phyloP scores from a whole-genome alignment of 306 rosid genomes.

The Astragalus glycyphyllos region DNA sequence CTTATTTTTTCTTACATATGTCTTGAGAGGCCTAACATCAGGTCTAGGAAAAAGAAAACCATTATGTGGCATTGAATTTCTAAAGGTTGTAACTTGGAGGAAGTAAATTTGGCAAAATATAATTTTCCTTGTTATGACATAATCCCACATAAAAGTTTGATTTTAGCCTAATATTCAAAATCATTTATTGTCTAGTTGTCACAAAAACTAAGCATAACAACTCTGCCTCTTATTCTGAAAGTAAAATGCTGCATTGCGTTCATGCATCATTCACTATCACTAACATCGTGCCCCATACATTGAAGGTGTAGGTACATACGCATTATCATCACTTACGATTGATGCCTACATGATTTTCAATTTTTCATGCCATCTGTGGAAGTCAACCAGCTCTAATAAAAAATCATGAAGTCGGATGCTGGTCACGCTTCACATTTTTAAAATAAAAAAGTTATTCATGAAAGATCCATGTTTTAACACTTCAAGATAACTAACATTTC shows the following conservation, averaged over 20 bases:
- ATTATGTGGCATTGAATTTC: slow-evolving; percentile 5
- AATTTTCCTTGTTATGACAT: neutral
- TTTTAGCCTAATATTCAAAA: slow-evolving; percentile 17
- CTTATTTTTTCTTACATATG: too few species aligned
- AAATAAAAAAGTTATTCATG: slow-evolving; percentile 5
- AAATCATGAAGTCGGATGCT: slow-evolving; percentile 13
- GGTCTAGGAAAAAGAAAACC: slow-evolving; percentile 6
- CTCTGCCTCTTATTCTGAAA: slow-evolving; percentile 2
- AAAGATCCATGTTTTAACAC: neutral
- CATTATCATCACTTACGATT: neutral
- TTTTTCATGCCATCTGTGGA: slow-evolving; percentile 2
- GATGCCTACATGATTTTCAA: slow-evolving; percentile 22
- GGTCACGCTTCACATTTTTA: slow-evolving; percentile 9
- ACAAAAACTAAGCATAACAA: slow-evolving; percentile 23
- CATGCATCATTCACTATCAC: neutral
- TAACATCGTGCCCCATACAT: slow-evolving; percentile 5
- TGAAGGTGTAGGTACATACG: neutral
- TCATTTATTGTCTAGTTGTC: neutral
- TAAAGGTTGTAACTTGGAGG: slow-evolving; percentile 17
- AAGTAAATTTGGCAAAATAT: slow-evolving; percentile 27
- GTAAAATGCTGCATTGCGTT: slow-evolving; percentile 15
- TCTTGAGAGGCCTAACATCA: too few species aligned
- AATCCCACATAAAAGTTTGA: slow-evolving; percentile 12
- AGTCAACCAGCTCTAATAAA: slow-evolving; percentile 21
- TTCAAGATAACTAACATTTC: neutral